Evolutionary conservation across 768 basidiomycete species (phyloP).

Genomic region (Tricholoma sp.): DNA sequence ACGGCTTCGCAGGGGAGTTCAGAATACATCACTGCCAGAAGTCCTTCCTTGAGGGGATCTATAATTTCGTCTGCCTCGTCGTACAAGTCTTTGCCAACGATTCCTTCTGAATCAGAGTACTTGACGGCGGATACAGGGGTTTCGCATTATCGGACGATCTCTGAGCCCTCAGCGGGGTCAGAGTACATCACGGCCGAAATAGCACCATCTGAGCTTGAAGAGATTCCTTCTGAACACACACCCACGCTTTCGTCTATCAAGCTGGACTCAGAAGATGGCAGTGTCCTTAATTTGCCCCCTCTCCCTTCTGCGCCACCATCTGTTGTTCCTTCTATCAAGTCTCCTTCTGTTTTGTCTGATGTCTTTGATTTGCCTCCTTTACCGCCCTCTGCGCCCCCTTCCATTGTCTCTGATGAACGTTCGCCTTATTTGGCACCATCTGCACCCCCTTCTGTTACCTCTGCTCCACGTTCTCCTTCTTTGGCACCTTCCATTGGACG

Average conservation of each 20-base stretch:
- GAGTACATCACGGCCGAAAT: conserved; percentile 47
- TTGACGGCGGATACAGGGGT: conserved; percentile 25
- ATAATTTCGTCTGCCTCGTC: conserved; percentile 50
- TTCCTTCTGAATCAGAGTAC: conserved; percentile 46
- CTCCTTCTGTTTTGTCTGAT: conserved; percentile 11
- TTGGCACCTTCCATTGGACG: too few relatives aligned
- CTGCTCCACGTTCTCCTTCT: neutral
- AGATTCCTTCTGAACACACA: conserved; percentile 39
- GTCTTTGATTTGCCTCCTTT: neutral
- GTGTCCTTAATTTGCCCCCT: conserved; percentile 13
- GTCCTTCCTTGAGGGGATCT: conserved; percentile 42
- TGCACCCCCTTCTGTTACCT: conserved; percentile 6
- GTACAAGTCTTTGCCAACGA: conserved; percentile 54
- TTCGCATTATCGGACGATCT: conserved; percentile 24
- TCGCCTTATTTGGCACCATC: conserved; percentile 15
- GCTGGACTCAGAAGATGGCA: conserved; percentile 26
- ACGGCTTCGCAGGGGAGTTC: conserved; percentile 47
- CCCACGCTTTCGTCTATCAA: conserved; percentile 33
- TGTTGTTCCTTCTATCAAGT: conserved; percentile 11
- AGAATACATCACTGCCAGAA: conserved; percentile 39
- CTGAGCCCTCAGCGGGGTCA: conserved; percentile 25
- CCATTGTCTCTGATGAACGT: neutral
- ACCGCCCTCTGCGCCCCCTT: conserved; percentile 7
- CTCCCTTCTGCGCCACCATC: conserved; percentile 13
- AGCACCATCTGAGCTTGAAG: conserved; percentile 33